Evolutionary conservation across 495 filamentous ascomycete species (phyloP).

Genomic region (Penicillium herquei): DNA sequence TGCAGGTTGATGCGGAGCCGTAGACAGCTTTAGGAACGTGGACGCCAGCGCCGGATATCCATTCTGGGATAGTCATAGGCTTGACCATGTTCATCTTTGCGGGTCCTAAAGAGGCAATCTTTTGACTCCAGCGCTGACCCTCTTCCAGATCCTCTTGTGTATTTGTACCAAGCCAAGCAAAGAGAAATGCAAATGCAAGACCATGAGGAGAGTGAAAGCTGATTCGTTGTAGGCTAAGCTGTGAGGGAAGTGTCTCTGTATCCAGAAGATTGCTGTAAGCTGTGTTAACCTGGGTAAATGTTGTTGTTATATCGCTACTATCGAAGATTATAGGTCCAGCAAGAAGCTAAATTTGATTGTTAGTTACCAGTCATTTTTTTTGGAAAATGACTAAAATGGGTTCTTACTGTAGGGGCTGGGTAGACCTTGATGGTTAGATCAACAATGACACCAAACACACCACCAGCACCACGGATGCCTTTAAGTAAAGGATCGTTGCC

Average conservation of each 20-base stretch:
- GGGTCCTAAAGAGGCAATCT: constrained; percentile 26
- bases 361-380: neutral
- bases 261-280: constrained; percentile 21
- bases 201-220: constrained; percentile 24
- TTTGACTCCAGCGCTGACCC: constrained; percentile 29
- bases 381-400: neutral
- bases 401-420: constrained; percentile 28
- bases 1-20: constrained; percentile 25
- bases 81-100: constrained; percentile 28
- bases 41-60: constrained; percentile 10
- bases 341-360: constrained; percentile 20
- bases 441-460: constrained; percentile 40
- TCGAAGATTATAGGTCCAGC: constrained; percentile 33
- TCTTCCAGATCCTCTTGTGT: constrained; percentile 21
- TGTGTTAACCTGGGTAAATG: constrained; percentile 23
- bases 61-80: constrained; percentile 23
- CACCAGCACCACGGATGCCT: constrained; percentile 39
- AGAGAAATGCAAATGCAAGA: constrained; percentile 17
- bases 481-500: constrained; percentile 31
- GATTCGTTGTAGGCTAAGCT: constrained; percentile 28
- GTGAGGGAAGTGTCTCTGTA: constrained; percentile 18
- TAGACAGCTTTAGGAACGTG: constrained; percentile 17
- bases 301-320: constrained; percentile 19
- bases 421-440: constrained; percentile 40
- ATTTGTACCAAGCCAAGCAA: constrained; percentile 31